phyloP scores from a whole-genome alignment of 73 alveolate genomes.

The Tetrahymena thermophila region DNA sequence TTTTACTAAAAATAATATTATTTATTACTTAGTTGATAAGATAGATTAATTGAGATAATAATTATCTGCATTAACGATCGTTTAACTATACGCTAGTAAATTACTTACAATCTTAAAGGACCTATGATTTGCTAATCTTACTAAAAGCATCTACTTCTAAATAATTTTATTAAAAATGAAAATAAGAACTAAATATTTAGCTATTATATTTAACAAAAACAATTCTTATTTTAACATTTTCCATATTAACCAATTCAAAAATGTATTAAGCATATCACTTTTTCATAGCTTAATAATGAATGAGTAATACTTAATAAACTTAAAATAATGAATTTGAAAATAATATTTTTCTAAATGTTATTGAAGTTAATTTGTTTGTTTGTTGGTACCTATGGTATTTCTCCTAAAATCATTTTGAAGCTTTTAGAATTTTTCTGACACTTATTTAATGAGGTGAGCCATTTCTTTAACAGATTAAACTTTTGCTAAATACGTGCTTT shows the following conservation, averaged over 20 bases:
- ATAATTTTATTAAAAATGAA: not conserved
- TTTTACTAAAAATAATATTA: not conserved
- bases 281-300: too few relatives aligned
- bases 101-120: constrained; percentile 21
- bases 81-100: constrained; percentile 7
- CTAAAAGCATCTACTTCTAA: constrained; percentile 32
- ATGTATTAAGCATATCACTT: not conserved
- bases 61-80: constrained; percentile 34
- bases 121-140: constrained; percentile 22
- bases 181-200: too few relatives aligned
- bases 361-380: not conserved
- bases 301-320: too few relatives aligned
- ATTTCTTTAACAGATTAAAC: not conserved
- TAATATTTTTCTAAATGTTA: not conserved
- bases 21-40: constrained; percentile 10
- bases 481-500: not conserved
- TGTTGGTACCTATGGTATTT: not conserved
- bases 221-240: not conserved
- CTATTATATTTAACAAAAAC: too few relatives aligned
- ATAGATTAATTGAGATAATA: constrained; percentile 25
- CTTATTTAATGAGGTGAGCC: not conserved
- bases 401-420: not conserved
- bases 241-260: not conserved
- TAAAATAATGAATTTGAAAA: not conserved
- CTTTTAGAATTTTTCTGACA: not conserved